Evolutionary conservation across 805 yeast species (phyloP).

Genomic region (Ogataea dorogensis): DNA sequence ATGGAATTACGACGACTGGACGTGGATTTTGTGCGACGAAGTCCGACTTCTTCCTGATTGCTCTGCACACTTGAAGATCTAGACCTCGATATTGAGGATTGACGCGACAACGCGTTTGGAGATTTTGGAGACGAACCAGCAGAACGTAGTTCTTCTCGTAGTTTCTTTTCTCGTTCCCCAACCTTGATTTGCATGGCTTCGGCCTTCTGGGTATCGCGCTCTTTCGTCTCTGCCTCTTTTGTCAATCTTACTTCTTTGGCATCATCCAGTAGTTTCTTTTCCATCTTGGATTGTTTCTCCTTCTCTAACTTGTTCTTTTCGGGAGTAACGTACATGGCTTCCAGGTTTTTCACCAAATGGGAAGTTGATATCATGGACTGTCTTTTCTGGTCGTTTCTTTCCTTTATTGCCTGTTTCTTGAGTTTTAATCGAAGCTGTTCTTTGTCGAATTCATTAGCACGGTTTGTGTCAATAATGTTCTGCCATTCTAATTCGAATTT

Average conservation of each 20-base stretch:
- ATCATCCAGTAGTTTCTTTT: constrained; percentile 23
- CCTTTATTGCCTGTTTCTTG: constrained; percentile 23
- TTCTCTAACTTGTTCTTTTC: constrained; percentile 25
- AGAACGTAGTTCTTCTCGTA: constrained; percentile 22
- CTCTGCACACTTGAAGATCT: constrained; percentile 18
- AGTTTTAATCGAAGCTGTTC: constrained; percentile 27
- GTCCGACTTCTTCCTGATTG: constrained; percentile 5
- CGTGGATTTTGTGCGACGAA: constrained; percentile 9
- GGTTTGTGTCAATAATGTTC: constrained; percentile 27
- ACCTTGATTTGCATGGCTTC: constrained; percentile 17
- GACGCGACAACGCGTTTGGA: constrained; percentile 13
- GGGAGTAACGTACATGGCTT: constrained; percentile 27
- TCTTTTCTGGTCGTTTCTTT: constrained; percentile 20
- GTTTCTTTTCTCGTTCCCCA: constrained; percentile 24
- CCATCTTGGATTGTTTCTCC: constrained; percentile 27
- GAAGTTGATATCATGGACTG: constrained; percentile 12
- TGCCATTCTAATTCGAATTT: constrained; percentile 43
- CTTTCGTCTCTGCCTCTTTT: constrained; percentile 23
- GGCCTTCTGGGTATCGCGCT: constrained; percentile 14
- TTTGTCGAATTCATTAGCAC: constrained; percentile 43
- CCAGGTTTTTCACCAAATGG: constrained; percentile 17
- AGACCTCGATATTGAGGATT: constrained; percentile 17
- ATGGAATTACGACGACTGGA: constrained; percentile 16
- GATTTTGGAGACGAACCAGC: constrained; percentile 15
- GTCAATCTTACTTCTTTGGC: constrained; percentile 27